Conservation (phyloP, 2,329 filamentous ascomycete species). For the Trichoderma asperellum region DNA sequence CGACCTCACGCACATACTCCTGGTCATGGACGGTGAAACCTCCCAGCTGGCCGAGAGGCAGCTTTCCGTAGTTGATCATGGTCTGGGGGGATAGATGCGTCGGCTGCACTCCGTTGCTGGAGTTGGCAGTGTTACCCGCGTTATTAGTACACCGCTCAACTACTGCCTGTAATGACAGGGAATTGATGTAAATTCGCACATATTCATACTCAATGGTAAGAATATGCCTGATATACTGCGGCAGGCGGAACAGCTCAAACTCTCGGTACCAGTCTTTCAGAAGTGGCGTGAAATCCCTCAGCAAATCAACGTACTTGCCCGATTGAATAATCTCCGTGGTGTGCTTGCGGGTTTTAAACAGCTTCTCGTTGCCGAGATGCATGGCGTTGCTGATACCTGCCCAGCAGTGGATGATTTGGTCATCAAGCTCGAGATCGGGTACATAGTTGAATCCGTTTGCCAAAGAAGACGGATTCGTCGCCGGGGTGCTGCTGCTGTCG, state of each 20-base stretch:
- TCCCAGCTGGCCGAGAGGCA: slow-evolving; percentile 66
- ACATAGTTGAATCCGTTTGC: slow-evolving; percentile 68
- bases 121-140: slow-evolving; percentile 50
- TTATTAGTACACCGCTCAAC: slow-evolving; percentile 89
- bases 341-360: slow-evolving; percentile 85
- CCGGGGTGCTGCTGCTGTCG: slow-evolving; percentile 63
- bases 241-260: slow-evolving; percentile 76
- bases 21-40: slow-evolving; percentile 69
- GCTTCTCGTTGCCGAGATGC: slow-evolving; percentile 83
- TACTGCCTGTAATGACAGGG: slow-evolving; percentile 88
- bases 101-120: slow-evolving; percentile 40
- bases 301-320: slow-evolving; percentile 78
- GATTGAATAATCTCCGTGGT: slow-evolving; percentile 88
- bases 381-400: slow-evolving; percentile 90
- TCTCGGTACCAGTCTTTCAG: slow-evolving; percentile 78
- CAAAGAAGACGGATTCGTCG: slow-evolving; percentile 59
- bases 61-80: slow-evolving; percentile 66
- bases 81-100: slow-evolving; percentile 62
- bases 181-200: slow-evolving; percentile 92
- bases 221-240: slow-evolving; percentile 71
- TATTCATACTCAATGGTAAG: slow-evolving; percentile 95
- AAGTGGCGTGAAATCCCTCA: slow-evolving; percentile 80
- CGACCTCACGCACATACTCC: slow-evolving; percentile 75
- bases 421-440: slow-evolving; percentile 67
- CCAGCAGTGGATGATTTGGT: slow-evolving; percentile 84